These are phyloP conservation scores for Dryas integrifolia DNA, from an alignment of 331 rosid species.

Conservation along the genomic window DNA sequence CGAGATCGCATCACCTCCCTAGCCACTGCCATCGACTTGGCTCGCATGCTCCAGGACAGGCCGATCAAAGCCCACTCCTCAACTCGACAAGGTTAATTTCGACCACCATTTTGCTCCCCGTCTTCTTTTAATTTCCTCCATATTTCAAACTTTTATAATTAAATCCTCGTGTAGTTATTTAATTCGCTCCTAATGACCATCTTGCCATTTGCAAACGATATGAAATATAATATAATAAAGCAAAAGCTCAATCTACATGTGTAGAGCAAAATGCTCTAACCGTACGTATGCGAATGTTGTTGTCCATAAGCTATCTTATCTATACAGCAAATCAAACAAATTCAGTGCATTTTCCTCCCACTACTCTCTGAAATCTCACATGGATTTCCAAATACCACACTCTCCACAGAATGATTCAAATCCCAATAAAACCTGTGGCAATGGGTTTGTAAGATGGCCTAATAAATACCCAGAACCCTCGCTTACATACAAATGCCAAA, in stretches of 20 bases:
- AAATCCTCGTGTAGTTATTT: no score
- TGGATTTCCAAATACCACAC: slow-evolving; percentile 38
- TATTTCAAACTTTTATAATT: no score
- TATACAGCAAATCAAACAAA: slow-evolving; percentile 33
- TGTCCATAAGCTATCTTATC: slow-evolving; percentile 13
- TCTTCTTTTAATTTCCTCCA: no score
- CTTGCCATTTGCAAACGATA: neutral
- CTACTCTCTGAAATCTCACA: slow-evolving; percentile 27
- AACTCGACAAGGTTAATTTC: no score
- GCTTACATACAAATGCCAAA: slow-evolving; percentile 15
- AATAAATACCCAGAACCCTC: slow-evolving; percentile 29
- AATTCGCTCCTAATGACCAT: no score
- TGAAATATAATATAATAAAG: neutral
- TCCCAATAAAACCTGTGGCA: slow-evolving; percentile 24
- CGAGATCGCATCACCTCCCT: neutral
- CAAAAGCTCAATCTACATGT: slow-evolving; percentile 26
- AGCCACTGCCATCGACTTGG: no score
- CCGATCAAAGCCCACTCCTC: no score
- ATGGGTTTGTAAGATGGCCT: slow-evolving; percentile 22
- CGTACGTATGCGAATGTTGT: slow-evolving; percentile 26
- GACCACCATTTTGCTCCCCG: no score
- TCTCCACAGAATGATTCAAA: slow-evolving; percentile 28
- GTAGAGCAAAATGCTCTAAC: slow-evolving; percentile 28
- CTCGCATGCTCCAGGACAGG: no score
- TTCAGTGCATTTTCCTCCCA: slow-evolving; percentile 27